phyloP scores from a whole-genome alignment of 2,329 filamentous ascomycete genomes.

The Penicillium sp. region DNA sequence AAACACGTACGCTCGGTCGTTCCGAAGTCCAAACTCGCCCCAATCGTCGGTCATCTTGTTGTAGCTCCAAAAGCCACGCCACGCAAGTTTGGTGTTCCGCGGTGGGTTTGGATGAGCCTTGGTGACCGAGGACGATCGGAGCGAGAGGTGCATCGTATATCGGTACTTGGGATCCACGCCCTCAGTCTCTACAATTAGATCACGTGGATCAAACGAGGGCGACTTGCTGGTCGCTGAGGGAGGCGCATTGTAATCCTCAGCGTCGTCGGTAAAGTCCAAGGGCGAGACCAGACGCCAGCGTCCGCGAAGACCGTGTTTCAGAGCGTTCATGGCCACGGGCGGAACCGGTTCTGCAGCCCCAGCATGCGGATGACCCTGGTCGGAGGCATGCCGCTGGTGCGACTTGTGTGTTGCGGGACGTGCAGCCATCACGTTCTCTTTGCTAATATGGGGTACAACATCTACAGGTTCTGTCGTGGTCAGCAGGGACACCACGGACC shows the following conservation, averaged over 20 bases:
- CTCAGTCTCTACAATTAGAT: slow-evolving; percentile 79
- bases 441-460: slow-evolving; percentile 76
- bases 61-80: slow-evolving; percentile 88
- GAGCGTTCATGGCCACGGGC: slow-evolving; percentile 46
- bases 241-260: slow-evolving; percentile 26
- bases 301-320: slow-evolving; percentile 62
- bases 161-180: slow-evolving; percentile 72
- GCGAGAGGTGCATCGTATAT: slow-evolving; percentile 71
- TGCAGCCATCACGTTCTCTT: slow-evolving; percentile 54
- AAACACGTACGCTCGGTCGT: slow-evolving; percentile 58
- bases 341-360: slow-evolving; percentile 31
- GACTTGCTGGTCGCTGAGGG: slow-evolving; percentile 25
- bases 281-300: slow-evolving; percentile 61
- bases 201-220: slow-evolving; percentile 40
- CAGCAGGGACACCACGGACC: slow-evolving; percentile 71
- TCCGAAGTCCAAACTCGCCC: slow-evolving; percentile 67
- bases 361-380: slow-evolving; percentile 32
- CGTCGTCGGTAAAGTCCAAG: slow-evolving; percentile 14
- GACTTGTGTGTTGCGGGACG: slow-evolving; percentile 26
- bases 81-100: slow-evolving; percentile 78
- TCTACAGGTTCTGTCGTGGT: slow-evolving; percentile 77
- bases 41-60: slow-evolving; percentile 86
- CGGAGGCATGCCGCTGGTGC: slow-evolving; percentile 37
- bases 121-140: slow-evolving; percentile 56
- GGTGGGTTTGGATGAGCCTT: slow-evolving; percentile 39